phyloP scores from a whole-genome alignment of 2,329 filamentous ascomycete species.

The Aspergillus brunneoviolaceus region DNA sequence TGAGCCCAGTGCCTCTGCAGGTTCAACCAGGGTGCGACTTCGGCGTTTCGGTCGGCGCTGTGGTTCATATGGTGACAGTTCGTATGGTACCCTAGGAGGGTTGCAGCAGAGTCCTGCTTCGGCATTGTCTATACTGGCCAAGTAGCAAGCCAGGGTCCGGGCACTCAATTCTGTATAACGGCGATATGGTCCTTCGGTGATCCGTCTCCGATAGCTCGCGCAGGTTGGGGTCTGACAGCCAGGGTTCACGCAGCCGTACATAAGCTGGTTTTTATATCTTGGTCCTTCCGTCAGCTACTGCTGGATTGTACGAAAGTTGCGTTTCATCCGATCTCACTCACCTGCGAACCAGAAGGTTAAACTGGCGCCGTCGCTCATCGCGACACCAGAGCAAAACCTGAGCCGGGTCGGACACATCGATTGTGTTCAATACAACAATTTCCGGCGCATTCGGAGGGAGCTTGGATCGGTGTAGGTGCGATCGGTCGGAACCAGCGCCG shows the following conservation, averaged over 20 bases:
- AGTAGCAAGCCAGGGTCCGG: slow-evolving; percentile 73
- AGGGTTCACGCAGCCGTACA: slow-evolving; percentile 70
- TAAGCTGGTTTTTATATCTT: slow-evolving; percentile 79
- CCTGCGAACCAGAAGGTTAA: slow-evolving; percentile 67
- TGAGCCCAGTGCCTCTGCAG: slow-evolving; percentile 6
- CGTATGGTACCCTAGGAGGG: slow-evolving; percentile 29
- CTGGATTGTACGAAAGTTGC: background rate
- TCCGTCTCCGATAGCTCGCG: slow-evolving; percentile 71
- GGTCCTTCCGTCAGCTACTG: slow-evolving; percentile 6
- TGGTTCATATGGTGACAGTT: slow-evolving; percentile 27
- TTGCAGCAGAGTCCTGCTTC: slow-evolving; percentile 66
- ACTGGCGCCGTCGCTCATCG: slow-evolving; percentile 42
- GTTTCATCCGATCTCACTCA: slow-evolving; percentile 38
- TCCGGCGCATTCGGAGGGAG: slow-evolving; percentile 44
- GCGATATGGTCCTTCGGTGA: slow-evolving; percentile 68
- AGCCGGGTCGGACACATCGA: slow-evolving; percentile 39
- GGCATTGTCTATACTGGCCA: slow-evolving; percentile 77
- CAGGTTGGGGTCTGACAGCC: slow-evolving; percentile 75
- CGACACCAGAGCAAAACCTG: slow-evolving; percentile 40
- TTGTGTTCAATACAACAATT: slow-evolving; percentile 39
- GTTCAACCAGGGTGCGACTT: slow-evolving; percentile 25
- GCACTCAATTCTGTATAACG: slow-evolving; percentile 80
- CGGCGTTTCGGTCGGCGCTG: slow-evolving; percentile 32
- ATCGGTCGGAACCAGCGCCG: slow-evolving; percentile 26
- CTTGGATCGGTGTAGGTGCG: slow-evolving; percentile 37